phyloP scores from a whole-genome alignment of 768 basidiomycete genomes.

The Royoungia palumana region DNA sequence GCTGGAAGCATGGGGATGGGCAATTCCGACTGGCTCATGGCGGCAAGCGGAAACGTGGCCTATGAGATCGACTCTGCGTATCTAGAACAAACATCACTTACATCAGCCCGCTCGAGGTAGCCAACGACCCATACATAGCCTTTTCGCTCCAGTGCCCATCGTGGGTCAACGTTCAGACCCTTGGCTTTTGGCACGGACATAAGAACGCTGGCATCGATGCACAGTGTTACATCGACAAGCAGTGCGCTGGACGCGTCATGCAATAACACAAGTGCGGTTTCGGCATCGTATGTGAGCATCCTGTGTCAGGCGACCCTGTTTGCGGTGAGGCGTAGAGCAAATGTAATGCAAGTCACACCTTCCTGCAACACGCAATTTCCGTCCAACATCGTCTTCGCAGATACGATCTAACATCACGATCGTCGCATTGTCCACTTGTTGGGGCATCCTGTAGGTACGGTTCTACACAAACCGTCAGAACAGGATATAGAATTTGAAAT shows the following conservation, averaged over 20 bases:
- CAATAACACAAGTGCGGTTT: constrained; percentile 45
- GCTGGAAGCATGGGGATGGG: constrained; percentile 43
- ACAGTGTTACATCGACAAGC: constrained; percentile 55
- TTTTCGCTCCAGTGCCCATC: constrained; percentile 55
- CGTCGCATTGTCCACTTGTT: constrained; percentile 46
- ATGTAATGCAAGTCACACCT: constrained; percentile 39
- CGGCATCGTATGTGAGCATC: constrained; percentile 54
- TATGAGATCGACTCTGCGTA: constrained; percentile 14
- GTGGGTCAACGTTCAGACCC: constrained; percentile 10
- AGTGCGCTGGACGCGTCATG: constrained; percentile 49
- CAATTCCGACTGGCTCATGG: constrained; percentile 33
- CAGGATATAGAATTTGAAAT: constrained; percentile 2
- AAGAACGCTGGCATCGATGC: constrained; percentile 36
- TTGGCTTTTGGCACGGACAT: constrained; percentile 14
- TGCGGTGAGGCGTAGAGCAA: constrained; percentile 12
- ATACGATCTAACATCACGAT: constrained; percentile 44
- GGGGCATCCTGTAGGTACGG: constrained; percentile 37
- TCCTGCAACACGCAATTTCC: constrained; percentile 59
- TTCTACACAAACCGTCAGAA: neutral
- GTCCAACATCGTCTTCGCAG: constrained; percentile 37
- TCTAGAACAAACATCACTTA: constrained; percentile 27
- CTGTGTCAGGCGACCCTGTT: constrained; percentile 33
- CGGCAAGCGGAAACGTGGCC: constrained; percentile 10
- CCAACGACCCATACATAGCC: constrained; percentile 54
- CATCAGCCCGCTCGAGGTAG: constrained; percentile 49